These are phyloP conservation scores for Chondrostereum purpureum DNA, from an alignment of 1,284 basidiomycete genomes.

Conservation along the genomic window DNA sequence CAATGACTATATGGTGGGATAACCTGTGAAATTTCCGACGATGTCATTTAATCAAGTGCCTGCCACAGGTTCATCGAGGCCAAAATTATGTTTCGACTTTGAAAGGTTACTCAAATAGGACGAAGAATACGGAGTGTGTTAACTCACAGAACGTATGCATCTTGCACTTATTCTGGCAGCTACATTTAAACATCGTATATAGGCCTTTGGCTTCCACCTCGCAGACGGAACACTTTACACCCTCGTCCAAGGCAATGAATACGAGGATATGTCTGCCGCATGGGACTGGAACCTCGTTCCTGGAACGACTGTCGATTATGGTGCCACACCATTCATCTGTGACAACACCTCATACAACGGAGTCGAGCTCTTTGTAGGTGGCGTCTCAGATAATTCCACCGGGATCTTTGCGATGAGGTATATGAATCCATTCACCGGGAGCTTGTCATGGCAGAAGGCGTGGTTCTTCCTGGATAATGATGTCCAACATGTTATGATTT, in stretches of 20 bases:
- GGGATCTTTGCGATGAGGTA: conserved; percentile 56
- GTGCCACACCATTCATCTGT: conserved; percentile 42
- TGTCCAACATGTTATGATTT: conserved; percentile 54
- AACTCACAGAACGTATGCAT: conserved; percentile 50
- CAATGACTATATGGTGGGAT: conserved; percentile 59
- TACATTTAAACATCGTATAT: neutral
- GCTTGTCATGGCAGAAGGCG: conserved; percentile 56
- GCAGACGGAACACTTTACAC: conserved; percentile 43
- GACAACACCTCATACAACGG: conserved; percentile 33
- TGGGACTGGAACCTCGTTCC: conserved; percentile 46
- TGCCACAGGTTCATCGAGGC: conserved; percentile 48
- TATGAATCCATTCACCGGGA: conserved; percentile 48
- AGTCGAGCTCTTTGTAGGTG: conserved; percentile 53
- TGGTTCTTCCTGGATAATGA: conserved; percentile 67
- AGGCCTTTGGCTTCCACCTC: conserved; percentile 61
- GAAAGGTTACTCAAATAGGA: conserved; percentile 59
- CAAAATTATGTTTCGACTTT: conserved; percentile 48
- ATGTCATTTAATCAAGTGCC: too few species aligned
- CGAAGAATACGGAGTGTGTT: conserved; percentile 56
- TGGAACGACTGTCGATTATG: conserved; percentile 37
- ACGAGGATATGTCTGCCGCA: conserved; percentile 39
- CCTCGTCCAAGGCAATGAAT: conserved; percentile 39
- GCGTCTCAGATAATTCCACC: conserved; percentile 45
- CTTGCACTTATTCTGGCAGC: neutral
- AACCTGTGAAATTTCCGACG: neutral